Conservation (phyloP, 768 basidiomycete genomes). For the Leccinum disarticulatum region DNA sequence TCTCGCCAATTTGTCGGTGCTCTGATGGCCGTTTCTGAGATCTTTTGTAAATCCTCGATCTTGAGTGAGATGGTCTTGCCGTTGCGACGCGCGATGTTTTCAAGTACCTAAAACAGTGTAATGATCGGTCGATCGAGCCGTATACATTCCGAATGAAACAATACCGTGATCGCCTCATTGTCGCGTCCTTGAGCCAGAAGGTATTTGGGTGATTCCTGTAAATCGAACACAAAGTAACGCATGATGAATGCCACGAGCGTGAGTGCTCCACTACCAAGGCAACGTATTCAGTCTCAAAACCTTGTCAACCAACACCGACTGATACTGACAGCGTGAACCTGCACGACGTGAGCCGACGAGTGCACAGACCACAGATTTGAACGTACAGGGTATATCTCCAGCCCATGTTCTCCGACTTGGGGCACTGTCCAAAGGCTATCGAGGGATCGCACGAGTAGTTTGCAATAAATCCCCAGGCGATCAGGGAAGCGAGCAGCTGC, state of each 20-base stretch:
- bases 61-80: conserved; percentile 46
- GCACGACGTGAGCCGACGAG: background rate
- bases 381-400: conserved; percentile 56
- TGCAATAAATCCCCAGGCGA: conserved; percentile 57
- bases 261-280: conserved; percentile 39
- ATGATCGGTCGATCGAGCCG: background rate
- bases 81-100: conserved; percentile 49
- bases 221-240: conserved; percentile 56
- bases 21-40: conserved; percentile 20
- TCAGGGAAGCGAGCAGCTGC: conserved; percentile 48
- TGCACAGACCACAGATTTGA: background rate
- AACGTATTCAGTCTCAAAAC: conserved; percentile 2
- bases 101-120: conserved; percentile 38
- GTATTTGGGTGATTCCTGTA: conserved; percentile 65
- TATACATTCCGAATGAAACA: background rate
- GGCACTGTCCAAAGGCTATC: conserved; percentile 39
- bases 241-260: conserved; percentile 53
- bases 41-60: conserved; percentile 41
- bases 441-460: conserved; percentile 49
- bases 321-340: conserved; percentile 43
- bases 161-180: conserved; percentile 50
- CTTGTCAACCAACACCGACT: background rate
- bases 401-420: conserved; percentile 52
- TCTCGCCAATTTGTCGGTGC: conserved; percentile 19
- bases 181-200: conserved; percentile 57